Evolutionary conservation across 768 basidiomycete species (phyloP), one percentile per base, ranked within the genome.

Genomic region (Mrakia gelida): DNA sequence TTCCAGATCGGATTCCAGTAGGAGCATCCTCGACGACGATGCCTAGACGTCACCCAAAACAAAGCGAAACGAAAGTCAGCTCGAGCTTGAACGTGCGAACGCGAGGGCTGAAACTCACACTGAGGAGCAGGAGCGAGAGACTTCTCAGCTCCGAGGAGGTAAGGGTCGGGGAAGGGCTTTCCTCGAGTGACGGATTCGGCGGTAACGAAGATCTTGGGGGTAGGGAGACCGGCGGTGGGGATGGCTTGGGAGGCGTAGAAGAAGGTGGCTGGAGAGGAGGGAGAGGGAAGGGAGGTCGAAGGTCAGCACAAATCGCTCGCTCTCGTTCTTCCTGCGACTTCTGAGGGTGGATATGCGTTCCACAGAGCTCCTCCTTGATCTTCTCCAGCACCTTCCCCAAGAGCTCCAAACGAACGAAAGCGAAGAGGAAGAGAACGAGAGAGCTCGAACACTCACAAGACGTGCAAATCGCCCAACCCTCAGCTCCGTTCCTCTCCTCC

Each of bases 21-120:
- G 93, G 91, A 2, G 95, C 94, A 81, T 97, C 95, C 81, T 95
- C 94, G 4, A 97, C 87, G 11, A 96, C 94, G 78, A 96, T 86
- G 81, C 91, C 92, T 92, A 80, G 23, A 15, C n/a, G 16, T 15
- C 56, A 28, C 4, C 18, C 2, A 52, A 13, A 52, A 52, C 16
- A 7, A 52, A 18, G 15, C 2, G 49, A 52, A 52, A 49, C 7
- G 15, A 49, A 52, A 52, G 49, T 15, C 49, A 5, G 4, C 11
- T 9, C 21, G 15, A 52, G 49, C 49, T 52, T 7, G 45, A 45
- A 45, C 45, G 45, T 45, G 45, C 49, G 49, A 52, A 13, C 49
- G 49, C 28, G 10, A 52, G 10, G 32, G 32, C 34, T 8, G 62
- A n/a, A 54, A 43, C 59, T 4, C 5, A 73, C 91, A 93, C 71